Conservation (phyloP, 805 yeast genomes). For the Wilhelminamyces savonicus region DNA sequence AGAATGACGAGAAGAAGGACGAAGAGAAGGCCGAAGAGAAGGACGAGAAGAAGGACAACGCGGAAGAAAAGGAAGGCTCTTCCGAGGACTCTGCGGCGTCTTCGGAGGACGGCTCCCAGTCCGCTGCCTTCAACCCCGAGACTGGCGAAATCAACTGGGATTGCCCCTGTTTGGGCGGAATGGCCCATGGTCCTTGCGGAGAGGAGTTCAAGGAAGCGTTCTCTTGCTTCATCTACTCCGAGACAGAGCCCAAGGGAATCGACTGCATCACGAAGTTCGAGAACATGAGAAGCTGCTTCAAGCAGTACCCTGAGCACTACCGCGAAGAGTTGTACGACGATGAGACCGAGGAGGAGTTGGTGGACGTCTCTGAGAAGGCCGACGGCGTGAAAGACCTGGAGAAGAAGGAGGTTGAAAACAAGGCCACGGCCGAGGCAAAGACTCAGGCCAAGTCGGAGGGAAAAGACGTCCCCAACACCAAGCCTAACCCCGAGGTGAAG, state of each 20-base stretch:
- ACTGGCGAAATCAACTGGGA: conserved; percentile 99
- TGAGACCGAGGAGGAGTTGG: conserved; percentile 3
- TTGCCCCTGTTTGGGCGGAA: conserved; percentile 98
- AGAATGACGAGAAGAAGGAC: neutral
- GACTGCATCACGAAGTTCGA: conserved; percentile 91
- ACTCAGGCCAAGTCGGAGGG: neutral
- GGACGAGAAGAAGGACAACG: conserved; percentile 2
- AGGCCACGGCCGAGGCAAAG: neutral
- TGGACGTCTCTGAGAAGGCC: conserved; percentile 1
- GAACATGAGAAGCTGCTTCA: conserved; percentile 91
- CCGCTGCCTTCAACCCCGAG: conserved; percentile 86
- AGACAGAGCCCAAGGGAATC: conserved; percentile 91
- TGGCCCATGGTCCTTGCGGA: conserved; percentile 99
- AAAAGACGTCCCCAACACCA: neutral
- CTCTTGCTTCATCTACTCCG: conserved; percentile 90
- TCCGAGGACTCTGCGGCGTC: neutral
- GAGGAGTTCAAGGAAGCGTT: conserved; percentile 92
- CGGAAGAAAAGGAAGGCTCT: neutral
- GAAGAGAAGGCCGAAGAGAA: neutral
- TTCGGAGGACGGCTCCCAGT: conserved; percentile 3
- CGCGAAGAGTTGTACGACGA: conserved; percentile 64
- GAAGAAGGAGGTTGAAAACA: neutral
- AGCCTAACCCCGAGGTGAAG: neutral
- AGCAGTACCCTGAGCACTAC: conserved; percentile 86
- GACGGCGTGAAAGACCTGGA: neutral